Percentiles rank a stretch among this genome's conserved stretches.
Conservation (phyloP, 192 early-diverging fungal species). For the Spinellus fusiger region DNA sequence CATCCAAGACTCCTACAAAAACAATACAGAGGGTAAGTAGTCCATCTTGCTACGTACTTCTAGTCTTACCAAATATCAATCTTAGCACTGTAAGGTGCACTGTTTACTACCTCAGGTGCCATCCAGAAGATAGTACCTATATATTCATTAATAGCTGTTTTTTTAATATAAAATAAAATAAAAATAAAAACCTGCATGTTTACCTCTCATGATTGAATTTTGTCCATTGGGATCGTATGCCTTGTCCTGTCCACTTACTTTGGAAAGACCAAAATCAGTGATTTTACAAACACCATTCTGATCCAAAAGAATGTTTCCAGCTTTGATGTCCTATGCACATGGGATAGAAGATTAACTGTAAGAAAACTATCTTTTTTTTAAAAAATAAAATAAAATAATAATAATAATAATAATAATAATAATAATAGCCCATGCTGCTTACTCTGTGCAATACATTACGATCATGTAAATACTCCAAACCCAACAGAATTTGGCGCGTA, state of each 20-base stretch:
- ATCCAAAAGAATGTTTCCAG: slow-evolving; percentile 73
- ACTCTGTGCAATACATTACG: slow-evolving; percentile 67
- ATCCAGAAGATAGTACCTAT: slow-evolving; percentile 86
- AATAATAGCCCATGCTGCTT: slow-evolving; percentile 13
- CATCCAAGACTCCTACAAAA: slow-evolving; percentile 63
- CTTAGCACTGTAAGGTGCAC: slow-evolving; percentile 79
- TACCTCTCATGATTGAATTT: slow-evolving; percentile 30
- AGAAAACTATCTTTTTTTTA: neutral
- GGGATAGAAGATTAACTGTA: neutral
- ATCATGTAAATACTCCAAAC: slow-evolving; percentile 82
- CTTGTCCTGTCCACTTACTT: slow-evolving; percentile 50
- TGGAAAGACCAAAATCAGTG: slow-evolving; percentile 95
- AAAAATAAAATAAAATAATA: neutral
- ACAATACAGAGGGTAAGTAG: neutral
- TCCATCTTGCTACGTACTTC: neutral
- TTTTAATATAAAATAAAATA: slow-evolving; percentile 19
- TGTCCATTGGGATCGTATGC: slow-evolving; percentile 39
- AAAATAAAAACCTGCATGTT: too few relatives aligned
- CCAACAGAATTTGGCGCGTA: slow-evolving; percentile 75
- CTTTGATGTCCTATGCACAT: slow-evolving; percentile 64
- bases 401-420: neutral
- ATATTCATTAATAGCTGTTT: neutral
- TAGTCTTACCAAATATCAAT: slow-evolving; percentile 80
- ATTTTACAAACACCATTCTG: slow-evolving; percentile 89
- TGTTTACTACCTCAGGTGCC: slow-evolving; percentile 90